Evolutionary conservation across 1,284 basidiomycete genomes (phyloP).

Genomic region (Sporisorium graminicola): DNA sequence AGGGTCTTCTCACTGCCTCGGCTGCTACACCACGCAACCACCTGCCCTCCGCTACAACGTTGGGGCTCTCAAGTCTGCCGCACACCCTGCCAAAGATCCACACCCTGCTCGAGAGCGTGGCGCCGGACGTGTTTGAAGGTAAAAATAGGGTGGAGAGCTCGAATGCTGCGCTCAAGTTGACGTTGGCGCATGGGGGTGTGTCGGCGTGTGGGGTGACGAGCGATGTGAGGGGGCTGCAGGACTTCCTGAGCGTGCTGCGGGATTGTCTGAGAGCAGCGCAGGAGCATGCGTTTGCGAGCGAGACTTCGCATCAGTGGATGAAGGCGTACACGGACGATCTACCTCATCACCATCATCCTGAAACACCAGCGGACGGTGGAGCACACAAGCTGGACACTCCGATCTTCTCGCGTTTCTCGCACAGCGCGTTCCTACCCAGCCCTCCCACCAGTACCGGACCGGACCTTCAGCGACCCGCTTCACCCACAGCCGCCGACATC

Average conservation of each 20-base stretch:
- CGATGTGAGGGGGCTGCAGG: slow-evolving; percentile 40
- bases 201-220: slow-evolving; percentile 27
- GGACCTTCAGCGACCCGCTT: slow-evolving; percentile 16
- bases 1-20: slow-evolving; percentile 25
- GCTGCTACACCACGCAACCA: slow-evolving; percentile 23
- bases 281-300: slow-evolving; percentile 20
- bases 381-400: slow-evolving; percentile 16
- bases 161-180: slow-evolving; percentile 31
- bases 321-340: slow-evolving; percentile 34
- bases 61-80: slow-evolving; percentile 28
- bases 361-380: too few species aligned
- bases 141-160: slow-evolving; percentile 2
- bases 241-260: slow-evolving; percentile 49
- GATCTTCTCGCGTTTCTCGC: slow-evolving; percentile 49
- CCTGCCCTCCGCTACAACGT: slow-evolving; percentile 16
- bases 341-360: background rate
- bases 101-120: slow-evolving; percentile 30
- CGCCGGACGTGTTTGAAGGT: slow-evolving; percentile 18
- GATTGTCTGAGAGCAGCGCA: slow-evolving; percentile 36
- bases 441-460: background rate
- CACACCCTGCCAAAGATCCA: slow-evolving; percentile 32
- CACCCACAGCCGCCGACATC: slow-evolving; percentile 46
- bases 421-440: slow-evolving; percentile 29
- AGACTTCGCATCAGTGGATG: slow-evolving; percentile 40
- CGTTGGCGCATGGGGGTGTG: slow-evolving; percentile 17